phyloP scores from a whole-genome alignment of 257 asterid species.

The Thymus mandschuricus region DNA sequence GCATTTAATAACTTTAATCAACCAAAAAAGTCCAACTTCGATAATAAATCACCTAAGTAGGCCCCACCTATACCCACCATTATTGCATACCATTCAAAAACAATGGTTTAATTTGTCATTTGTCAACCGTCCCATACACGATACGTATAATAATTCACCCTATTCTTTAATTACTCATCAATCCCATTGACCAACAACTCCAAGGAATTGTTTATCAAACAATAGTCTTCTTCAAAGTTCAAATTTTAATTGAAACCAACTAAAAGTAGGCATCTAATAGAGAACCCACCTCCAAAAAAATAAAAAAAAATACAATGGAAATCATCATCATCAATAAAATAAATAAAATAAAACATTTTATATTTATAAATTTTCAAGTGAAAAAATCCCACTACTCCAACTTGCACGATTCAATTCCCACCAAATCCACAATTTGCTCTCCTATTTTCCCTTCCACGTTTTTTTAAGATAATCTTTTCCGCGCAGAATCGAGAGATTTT shows the following conservation, averaged over 20 bases:
- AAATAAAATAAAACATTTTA: conserved; percentile 3
- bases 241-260: conserved; percentile 13
- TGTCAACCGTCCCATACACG: conserved; percentile 54
- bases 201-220: conserved; percentile 8
- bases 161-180: conserved; percentile 32
- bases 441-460: conserved; percentile 10
- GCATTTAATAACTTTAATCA: conserved; percentile 31
- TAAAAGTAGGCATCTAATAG: conserved; percentile 31
- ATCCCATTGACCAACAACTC: conserved; percentile 37
- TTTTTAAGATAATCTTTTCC: conserved; percentile 27
- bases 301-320: conserved; percentile 7
- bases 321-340: conserved; percentile 10
- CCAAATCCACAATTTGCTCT: conserved; percentile 52
- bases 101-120: conserved; percentile 43
- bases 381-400: conserved; percentile 35
- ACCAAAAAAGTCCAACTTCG: conserved; percentile 33
- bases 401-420: conserved; percentile 58
- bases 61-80: conserved; percentile 30
- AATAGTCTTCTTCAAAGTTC: not conserved
- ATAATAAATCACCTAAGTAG: conserved; percentile 1
- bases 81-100: conserved; percentile 23
- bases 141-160: conserved; percentile 34
- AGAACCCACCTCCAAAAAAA: conserved; percentile 13
- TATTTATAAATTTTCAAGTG: conserved; percentile 32
- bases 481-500: conserved; percentile 39